phyloP scores from a whole-genome alignment of 2,329 filamentous ascomycete genomes.

The Trichophaea hybrida region DNA sequence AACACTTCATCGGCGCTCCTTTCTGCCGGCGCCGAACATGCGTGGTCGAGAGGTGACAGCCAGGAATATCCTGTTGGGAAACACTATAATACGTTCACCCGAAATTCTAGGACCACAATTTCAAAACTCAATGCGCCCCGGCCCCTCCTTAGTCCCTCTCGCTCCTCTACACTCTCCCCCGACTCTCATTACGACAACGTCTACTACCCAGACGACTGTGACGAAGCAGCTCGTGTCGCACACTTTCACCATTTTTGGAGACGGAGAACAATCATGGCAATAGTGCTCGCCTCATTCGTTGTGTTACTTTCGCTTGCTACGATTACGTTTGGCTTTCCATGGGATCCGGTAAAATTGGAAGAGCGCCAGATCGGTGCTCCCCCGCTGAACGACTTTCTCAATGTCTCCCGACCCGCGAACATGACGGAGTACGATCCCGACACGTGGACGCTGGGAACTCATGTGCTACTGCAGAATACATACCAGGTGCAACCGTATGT shows the following conservation, averaged over 20 bases:
- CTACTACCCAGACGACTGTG: neutral
- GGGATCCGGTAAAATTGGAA: neutral
- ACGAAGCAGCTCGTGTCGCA: neutral
- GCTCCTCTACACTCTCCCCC: neutral
- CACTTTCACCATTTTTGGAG: neutral
- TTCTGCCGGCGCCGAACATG: neutral
- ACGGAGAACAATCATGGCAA: neutral
- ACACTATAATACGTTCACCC: neutral
- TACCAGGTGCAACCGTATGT: conserved; percentile 44
- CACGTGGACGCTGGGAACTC: conserved; percentile 44
- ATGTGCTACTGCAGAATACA: conserved; percentile 22
- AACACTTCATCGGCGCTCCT: neutral
- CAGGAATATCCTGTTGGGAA: neutral
- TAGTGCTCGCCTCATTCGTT: neutral
- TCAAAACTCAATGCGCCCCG: neutral
- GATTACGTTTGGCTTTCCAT: neutral
- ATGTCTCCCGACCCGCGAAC: conserved; percentile 20
- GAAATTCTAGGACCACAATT: neutral
- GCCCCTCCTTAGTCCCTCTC: neutral
- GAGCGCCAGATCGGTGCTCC: conserved; percentile 24
- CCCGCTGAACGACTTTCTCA: conserved; percentile 19
- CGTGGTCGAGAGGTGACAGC: neutral
- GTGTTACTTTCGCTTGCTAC: neutral
- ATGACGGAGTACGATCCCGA: conserved; percentile 25
- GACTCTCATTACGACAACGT: neutral